phyloP scores from a whole-genome alignment of 495 filamentous ascomycete species.

The Articulospora tetracladia region DNA sequence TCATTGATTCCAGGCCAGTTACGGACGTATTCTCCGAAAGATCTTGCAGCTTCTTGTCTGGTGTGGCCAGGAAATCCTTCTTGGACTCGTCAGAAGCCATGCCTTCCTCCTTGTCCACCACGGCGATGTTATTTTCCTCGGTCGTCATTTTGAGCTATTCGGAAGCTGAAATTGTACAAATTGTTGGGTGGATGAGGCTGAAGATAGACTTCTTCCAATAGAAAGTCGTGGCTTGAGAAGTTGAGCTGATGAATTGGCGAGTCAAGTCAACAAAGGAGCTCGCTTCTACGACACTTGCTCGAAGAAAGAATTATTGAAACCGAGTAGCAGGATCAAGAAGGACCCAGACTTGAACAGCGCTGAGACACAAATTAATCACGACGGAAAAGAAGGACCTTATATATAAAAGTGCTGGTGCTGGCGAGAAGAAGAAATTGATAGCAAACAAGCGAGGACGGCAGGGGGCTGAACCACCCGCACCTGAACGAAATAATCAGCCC shows the following conservation, averaged over 20 bases:
- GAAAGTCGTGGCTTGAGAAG: neutral
- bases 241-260: too few species aligned
- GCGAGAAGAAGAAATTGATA: neutral
- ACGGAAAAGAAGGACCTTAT: neutral
- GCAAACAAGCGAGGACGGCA: neutral
- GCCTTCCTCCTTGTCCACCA: neutral
- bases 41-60: slow-evolving; percentile 10
- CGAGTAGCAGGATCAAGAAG: neutral
- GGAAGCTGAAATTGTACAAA: slow-evolving; percentile 25
- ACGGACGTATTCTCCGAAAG: slow-evolving; percentile 18
- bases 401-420: neutral
- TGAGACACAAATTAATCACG: neutral
- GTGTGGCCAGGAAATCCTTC: slow-evolving; percentile 8
- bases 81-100: neutral
- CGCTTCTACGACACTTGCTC: neutral
- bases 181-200: neutral
- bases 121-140: slow-evolving; percentile 2
- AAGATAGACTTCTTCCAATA: neutral
- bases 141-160: neutral
- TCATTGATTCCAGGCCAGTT: slow-evolving; percentile 9
- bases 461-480: neutral
- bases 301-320: neutral
- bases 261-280: neutral
- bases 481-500: neutral
- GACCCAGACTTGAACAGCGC: neutral